A percentile compares a stretch with the other conserved stretches of the same genome.
Evolutionary conservation across 352 stramenopile species (phyloP).

Genomic region (Poterioochromonas sp.): DNA sequence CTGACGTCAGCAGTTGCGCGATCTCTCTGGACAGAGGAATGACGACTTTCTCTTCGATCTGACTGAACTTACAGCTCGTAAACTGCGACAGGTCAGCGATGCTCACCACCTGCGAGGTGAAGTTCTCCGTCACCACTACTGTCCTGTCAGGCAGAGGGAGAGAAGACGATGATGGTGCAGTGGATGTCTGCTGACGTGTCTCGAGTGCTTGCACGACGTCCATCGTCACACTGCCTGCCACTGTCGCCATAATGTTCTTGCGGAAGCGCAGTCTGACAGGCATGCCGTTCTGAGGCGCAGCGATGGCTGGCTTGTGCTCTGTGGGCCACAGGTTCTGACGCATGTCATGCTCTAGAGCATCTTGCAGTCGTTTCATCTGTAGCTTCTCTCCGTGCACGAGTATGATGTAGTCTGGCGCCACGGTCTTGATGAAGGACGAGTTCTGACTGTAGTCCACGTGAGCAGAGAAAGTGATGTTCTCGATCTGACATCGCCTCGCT

Average conservation of each 20-base stretch:
- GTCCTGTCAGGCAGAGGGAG: constrained; percentile 47
- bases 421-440: constrained; percentile 83
- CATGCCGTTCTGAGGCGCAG: constrained; percentile 61
- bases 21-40: not conserved
- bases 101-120: constrained; percentile 55
- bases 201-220: constrained; percentile 37
- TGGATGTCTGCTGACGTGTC: constrained; percentile 30
- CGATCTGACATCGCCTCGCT: constrained; percentile 83
- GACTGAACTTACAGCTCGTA: constrained; percentile 52
- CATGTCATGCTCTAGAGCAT: constrained; percentile 69
- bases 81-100: constrained; percentile 56
- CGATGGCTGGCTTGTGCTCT: constrained; percentile 52
- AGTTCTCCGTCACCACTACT: constrained; percentile 62
- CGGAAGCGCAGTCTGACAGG: constrained; percentile 60
- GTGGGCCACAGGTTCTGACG: not conserved
- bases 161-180: constrained; percentile 36
- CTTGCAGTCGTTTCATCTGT: constrained; percentile 91
- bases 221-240: constrained; percentile 56
- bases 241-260: constrained; percentile 53
- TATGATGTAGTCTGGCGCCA: constrained; percentile 66
- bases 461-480: constrained; percentile 94
- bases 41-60: constrained; percentile 47
- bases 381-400: constrained; percentile 92
- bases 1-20: not conserved
- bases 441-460: constrained; percentile 95